Percentiles rank a stretch among this genome's conserved stretches.
These are phyloP conservation scores for Diaporthe vaccinii DNA, from an alignment of 2,329 filamentous ascomycete genomes.

Conservation along the genomic window DNA sequence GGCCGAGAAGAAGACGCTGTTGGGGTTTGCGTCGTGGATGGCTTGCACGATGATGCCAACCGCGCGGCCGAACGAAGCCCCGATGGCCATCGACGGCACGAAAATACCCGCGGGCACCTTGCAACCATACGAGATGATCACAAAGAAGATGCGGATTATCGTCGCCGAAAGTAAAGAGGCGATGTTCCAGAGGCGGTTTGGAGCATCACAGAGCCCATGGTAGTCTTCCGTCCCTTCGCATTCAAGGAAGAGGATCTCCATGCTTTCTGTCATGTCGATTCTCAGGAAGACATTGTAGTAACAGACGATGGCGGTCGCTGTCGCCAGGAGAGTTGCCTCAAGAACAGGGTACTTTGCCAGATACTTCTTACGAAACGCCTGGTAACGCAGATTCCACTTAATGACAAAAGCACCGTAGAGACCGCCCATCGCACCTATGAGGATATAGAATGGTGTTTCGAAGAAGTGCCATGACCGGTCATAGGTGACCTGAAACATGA, in stretches of 20 bases:
- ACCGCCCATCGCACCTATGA: constrained; percentile 93
- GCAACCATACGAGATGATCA: constrained; percentile 97
- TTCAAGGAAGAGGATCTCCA: constrained; percentile 97
- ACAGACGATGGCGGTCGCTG: constrained; percentile 89
- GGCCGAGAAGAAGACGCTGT: constrained; percentile 86
- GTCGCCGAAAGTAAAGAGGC: constrained; percentile 84
- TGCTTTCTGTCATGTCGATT: constrained; percentile 99
- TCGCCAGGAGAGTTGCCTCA: constrained; percentile 87
- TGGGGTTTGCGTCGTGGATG: constrained; percentile 85
- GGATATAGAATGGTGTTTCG: constrained; percentile 90
- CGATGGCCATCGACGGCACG: constrained; percentile 97
- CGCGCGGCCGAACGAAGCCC: constrained; percentile 92
- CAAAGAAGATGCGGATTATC: constrained; percentile 82
- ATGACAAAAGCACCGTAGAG: constrained; percentile 97
- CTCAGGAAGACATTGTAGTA: constrained; percentile 95
- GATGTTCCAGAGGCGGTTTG: constrained; percentile 83
- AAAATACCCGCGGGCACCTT: constrained; percentile 99
- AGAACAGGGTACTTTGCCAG: constrained; percentile 85
- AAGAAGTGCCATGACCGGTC: constrained; percentile 99
- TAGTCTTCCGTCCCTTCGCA: constrained; percentile 93
- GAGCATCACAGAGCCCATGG: constrained; percentile 85
- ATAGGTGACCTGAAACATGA: constrained; percentile 99
- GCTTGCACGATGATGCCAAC: constrained; percentile 96
- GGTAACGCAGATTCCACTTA: constrained; percentile 93
- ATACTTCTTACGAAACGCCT: constrained; percentile 95